Percentiles rank a stretch among this genome's conserved stretches.
These are phyloP conservation scores for Arachis hypogaea DNA, from an alignment of 306 rosid species.

Conservation along the genomic window DNA sequence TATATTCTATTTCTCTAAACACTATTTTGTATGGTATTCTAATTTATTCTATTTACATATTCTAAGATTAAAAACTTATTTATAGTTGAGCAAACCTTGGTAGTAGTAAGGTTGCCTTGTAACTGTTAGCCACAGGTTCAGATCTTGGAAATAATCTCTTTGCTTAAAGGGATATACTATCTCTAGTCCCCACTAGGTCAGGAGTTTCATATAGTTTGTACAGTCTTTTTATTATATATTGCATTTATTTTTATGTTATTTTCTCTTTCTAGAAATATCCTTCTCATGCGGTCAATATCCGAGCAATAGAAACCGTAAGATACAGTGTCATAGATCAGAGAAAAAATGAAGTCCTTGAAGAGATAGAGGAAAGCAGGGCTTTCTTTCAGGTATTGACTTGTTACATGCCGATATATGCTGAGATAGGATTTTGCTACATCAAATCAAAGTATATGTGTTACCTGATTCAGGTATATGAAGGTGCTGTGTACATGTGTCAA, in stretches of 20 bases:
- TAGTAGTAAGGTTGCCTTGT: too few species aligned
- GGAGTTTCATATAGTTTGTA: too few species aligned
- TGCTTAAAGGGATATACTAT: too few species aligned
- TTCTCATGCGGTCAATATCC: slow-evolving; percentile 71
- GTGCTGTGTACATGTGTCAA: slow-evolving; percentile 89
- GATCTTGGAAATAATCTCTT: too few species aligned
- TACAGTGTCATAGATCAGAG: slow-evolving; percentile 68
- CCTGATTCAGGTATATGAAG: slow-evolving; percentile 80
- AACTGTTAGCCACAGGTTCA: too few species aligned
- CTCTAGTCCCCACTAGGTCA: too few species aligned
- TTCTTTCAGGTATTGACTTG: slow-evolving; percentile 77
- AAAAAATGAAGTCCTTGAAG: slow-evolving; percentile 73
- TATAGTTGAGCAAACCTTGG: too few species aligned
- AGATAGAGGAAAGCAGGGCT: slow-evolving; percentile 96
- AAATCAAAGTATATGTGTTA: slow-evolving; percentile 21
- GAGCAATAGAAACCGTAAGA: slow-evolving; percentile 78
- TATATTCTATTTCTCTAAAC: too few species aligned
- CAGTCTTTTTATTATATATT: slow-evolving; percentile 7
- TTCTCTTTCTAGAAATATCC: slow-evolving; percentile 68
- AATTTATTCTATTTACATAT: too few species aligned
- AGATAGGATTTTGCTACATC: slow-evolving; percentile 6
- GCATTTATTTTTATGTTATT: slow-evolving; percentile 7
- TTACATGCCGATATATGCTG: slow-evolving; percentile 2
- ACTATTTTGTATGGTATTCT: too few species aligned
- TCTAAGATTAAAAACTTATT: too few species aligned